phyloP scores from a whole-genome alignment of 2,329 filamentous ascomycete species.

The Penicillium sp. region DNA sequence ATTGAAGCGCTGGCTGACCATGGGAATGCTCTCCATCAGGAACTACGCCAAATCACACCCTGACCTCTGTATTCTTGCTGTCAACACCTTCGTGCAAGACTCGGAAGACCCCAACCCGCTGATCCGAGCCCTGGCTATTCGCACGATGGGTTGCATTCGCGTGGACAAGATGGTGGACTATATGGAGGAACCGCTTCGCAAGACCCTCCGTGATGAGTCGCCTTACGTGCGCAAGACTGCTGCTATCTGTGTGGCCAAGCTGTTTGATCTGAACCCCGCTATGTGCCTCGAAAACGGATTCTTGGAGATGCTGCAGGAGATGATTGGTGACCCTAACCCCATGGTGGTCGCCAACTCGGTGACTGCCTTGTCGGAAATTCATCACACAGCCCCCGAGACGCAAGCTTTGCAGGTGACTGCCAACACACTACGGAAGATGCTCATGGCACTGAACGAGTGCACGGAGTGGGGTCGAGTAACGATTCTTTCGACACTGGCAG shows the following conservation, averaged over 20 bases:
- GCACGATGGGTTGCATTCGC: conserved; percentile 97
- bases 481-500: conserved; percentile 83
- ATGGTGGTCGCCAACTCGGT: conserved; percentile 99
- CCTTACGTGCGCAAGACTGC: conserved; percentile 98
- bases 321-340: conserved; percentile 96
- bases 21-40: conserved; percentile 53
- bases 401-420: conserved; percentile 81
- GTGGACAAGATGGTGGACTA: conserved; percentile 99
- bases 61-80: conserved; percentile 95
- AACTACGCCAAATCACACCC: conserved; percentile 99
- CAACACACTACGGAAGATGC: conserved; percentile 85
- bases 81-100: conserved; percentile 99
- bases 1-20: conserved; percentile 19
- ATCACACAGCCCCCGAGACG: conserved; percentile 87
- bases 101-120: conserved; percentile 98
- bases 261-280: conserved; percentile 89
- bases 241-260: conserved; percentile 94
- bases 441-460: conserved; percentile 96
- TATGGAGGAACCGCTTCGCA: conserved; percentile 96
- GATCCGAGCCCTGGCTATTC: conserved; percentile 89
- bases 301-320: conserved; percentile 85
- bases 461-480: conserved; percentile 98
- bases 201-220: conserved; percentile 94
- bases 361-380: conserved; percentile 87
- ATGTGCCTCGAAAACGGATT: conserved; percentile 98